Evolutionary conservation across 257 asterid species (phyloP), one percentile per base, ranked within the genome.

Genomic region (Solanum pimpinellifolium): DNA sequence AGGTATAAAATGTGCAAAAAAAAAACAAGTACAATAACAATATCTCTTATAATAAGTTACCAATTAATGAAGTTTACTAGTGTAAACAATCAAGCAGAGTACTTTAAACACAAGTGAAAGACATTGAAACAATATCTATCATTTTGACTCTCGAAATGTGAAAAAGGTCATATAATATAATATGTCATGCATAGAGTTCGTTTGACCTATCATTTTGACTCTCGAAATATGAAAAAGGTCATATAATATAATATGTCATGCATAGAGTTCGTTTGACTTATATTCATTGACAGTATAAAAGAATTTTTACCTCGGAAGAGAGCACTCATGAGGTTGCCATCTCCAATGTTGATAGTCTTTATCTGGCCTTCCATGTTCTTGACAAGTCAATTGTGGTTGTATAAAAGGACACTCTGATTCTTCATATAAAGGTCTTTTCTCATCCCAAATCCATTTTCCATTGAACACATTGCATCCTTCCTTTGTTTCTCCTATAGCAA

Each of bases 311-410:
- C 98, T 93, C 16, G 98, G 98, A 87, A 97, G 93, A 35, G 93
- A 87, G 70, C 99, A 97, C 11, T 87, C 93, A 86, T 92, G 92
- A 78, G 99, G 99, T 89, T 97, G 96, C 99, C 99, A 97, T 90
- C 98, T 91, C 99, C 99, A 94, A 4, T 90, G 90, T 75, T 90
- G 99, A 65, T 97, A 95, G 33, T 91, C 97, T 81, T 87, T 95
- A 15, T 97, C 99, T 35, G 97, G 99, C 11, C 98, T 97, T 89
- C 99, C 98, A 59, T 91, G 98, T 41, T 91, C 94, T 85, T 89
- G 98, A 77, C 99, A 97, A 27, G 99, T 95, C 86, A 95, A 91
- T 93, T 97, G 99, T 15, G 98, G 98, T 85, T 92, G 98, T 21
- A 97, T 96, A 88, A 94, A 97, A 11, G 98, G 99, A 41, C 99